Percentiles rank a stretch among this genome's conserved stretches.
Conservation (phyloP, 208 protist species). For the Polymyxa betae region DNA sequence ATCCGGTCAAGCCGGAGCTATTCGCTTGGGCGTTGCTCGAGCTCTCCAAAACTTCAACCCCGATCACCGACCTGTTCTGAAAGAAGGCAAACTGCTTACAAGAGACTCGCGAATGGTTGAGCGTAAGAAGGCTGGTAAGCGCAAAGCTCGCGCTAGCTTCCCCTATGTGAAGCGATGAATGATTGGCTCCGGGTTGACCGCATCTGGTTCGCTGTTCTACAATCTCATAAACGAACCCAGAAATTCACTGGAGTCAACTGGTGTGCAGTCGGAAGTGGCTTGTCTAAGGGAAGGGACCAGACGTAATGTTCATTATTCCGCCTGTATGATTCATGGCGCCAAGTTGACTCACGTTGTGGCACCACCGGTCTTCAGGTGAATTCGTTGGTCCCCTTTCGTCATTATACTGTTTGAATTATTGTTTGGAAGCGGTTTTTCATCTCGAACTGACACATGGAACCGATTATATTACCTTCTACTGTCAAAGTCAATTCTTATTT, state of each 20-base stretch:
- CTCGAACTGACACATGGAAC: neutral
- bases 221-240: no score
- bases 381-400: neutral
- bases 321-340: neutral
- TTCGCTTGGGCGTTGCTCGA: slow-evolving; percentile 18
- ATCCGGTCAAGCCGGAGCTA: slow-evolving; percentile 11
- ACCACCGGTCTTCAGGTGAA: neutral
- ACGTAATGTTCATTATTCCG: neutral
- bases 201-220: no score
- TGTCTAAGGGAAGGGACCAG: no score
- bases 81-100: neutral
- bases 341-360: neutral
- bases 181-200: no score
- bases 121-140: slow-evolving; percentile 16
- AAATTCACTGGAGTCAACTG: no score
- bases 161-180: slow-evolving; percentile 12
- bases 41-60: slow-evolving; percentile 40
- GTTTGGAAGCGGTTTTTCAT: neutral
- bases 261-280: no score
- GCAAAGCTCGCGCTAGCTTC: slow-evolving; percentile 11
- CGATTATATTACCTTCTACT: neutral
- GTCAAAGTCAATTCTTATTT: neutral
- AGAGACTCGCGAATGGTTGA: slow-evolving; percentile 24
- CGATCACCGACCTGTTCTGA: neutral
- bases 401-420: neutral